phyloP scores from a whole-genome alignment of 257 asterid genomes.

The Solanum bulbocastanum region DNA sequence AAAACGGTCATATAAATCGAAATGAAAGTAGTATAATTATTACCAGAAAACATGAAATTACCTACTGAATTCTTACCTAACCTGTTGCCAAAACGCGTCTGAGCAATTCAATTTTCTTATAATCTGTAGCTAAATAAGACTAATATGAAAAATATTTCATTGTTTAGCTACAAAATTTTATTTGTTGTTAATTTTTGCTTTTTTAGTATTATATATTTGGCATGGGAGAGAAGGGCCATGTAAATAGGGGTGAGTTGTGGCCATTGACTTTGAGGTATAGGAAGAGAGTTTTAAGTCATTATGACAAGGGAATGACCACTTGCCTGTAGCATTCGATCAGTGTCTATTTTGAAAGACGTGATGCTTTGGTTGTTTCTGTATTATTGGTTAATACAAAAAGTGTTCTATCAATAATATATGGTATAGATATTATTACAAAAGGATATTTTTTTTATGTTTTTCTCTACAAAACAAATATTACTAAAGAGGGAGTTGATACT shows the following conservation, averaged over 20 bases:
- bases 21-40: not conserved
- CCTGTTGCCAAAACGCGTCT: not conserved
- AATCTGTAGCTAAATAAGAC: not conserved
- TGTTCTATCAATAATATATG: not conserved
- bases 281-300: not conserved
- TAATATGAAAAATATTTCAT: too few relatives aligned
- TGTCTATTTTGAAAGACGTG: not conserved
- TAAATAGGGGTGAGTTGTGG: not conserved
- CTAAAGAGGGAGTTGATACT: not conserved
- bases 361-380: not conserved
- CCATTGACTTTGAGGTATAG: not conserved
- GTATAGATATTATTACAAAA: not conserved
- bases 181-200: not conserved
- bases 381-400: not conserved
- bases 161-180: not conserved
- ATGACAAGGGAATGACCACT: not conserved
- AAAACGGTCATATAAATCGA: too few relatives aligned
- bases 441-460: too few relatives aligned
- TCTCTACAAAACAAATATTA: not conserved
- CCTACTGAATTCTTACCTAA: not conserved
- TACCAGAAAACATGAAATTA: too few relatives aligned
- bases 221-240: not conserved
- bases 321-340: not conserved
- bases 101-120: not conserved
- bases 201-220: not conserved